These are phyloP conservation scores for Lipomyces chichibuensis DNA, from an alignment of 805 yeast species.

Conservation along the genomic window DNA sequence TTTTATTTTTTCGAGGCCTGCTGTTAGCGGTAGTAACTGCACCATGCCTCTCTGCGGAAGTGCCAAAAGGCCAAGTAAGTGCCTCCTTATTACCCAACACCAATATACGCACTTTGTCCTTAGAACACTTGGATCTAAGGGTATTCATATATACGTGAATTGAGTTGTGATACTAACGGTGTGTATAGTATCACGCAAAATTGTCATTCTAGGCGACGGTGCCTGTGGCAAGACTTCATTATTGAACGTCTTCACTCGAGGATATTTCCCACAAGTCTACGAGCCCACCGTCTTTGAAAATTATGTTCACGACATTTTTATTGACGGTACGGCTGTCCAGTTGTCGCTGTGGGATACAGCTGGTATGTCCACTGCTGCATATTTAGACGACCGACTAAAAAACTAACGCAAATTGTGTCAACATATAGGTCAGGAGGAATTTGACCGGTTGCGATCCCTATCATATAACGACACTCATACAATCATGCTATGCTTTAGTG, in stretches of 20 bases:
- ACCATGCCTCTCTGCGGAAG: conserved; percentile 48
- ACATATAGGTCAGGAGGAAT: conserved; percentile 75
- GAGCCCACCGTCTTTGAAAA: conserved; percentile 98
- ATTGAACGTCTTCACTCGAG: conserved; percentile 92
- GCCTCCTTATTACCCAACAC: background rate
- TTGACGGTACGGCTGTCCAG: conserved; percentile 90
- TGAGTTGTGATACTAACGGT: background rate
- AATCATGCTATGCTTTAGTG: conserved; percentile 84
- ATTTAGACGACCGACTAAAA: background rate
- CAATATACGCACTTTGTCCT: background rate
- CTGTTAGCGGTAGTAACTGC: background rate
- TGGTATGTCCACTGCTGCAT: conserved; percentile 49
- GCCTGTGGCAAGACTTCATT: conserved; percentile 98
- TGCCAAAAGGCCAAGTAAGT: conserved; percentile 32
- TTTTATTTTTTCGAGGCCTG: background rate
- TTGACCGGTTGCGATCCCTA: conserved; percentile 87
- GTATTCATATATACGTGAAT: background rate
- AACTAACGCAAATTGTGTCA: background rate
- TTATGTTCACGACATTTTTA: conserved; percentile 94
- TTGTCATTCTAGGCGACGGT: conserved; percentile 42
- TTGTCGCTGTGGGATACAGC: conserved; percentile 98
- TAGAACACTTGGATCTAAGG: background rate
- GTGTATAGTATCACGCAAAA: conserved; percentile 28
- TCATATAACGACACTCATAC: conserved; percentile 96
- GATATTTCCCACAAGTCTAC: conserved; percentile 96